Percentiles rank a stretch among this genome's conserved stretches.
These are phyloP conservation scores for Zanthoxylum bungeanum DNA, from an alignment of 345 rosid genomes.

Conservation along the genomic window DNA sequence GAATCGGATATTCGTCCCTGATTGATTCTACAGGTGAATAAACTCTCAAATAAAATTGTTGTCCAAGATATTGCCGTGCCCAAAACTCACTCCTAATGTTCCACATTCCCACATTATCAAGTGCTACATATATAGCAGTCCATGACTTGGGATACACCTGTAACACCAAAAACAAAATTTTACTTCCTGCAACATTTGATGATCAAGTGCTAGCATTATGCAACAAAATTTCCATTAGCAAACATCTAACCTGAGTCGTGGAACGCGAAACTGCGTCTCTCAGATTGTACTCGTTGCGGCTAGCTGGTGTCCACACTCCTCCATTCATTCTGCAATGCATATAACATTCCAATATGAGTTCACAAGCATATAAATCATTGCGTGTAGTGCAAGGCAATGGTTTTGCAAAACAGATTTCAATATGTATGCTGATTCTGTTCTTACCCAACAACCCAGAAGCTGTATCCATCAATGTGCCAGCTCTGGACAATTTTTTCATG, in stretches of 20 bases:
- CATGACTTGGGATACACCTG: conserved; percentile 94
- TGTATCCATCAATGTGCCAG: conserved; percentile 82
- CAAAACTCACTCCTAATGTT: conserved; percentile 79
- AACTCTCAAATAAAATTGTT: conserved; percentile 79
- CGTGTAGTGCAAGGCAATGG: too few species aligned
- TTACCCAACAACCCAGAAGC: conserved; percentile 92
- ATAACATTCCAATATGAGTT: background rate
- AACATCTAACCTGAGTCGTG: conserved; percentile 47
- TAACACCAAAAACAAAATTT: background rate
- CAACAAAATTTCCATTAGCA: background rate
- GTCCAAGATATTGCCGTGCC: conserved; percentile 94
- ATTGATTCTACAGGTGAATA: conserved; percentile 46
- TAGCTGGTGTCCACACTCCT: conserved; percentile 64
- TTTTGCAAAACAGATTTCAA: background rate
- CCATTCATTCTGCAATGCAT: conserved; percentile 56
- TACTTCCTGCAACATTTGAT: background rate
- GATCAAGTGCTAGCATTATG: background rate
- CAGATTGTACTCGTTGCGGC: conserved; percentile 72
- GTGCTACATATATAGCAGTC: conserved; percentile 80
- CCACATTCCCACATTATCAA: conserved; percentile 98
- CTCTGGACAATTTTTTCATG: conserved; percentile 68
- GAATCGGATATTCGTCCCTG: conserved; percentile 73
- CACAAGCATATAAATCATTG: background rate
- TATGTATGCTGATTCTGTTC: conserved; percentile 21
- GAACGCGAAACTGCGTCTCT: conserved; percentile 73